Conservation (phyloP, 495 filamentous ascomycete genomes). For the Endocarpon pusillum region DNA sequence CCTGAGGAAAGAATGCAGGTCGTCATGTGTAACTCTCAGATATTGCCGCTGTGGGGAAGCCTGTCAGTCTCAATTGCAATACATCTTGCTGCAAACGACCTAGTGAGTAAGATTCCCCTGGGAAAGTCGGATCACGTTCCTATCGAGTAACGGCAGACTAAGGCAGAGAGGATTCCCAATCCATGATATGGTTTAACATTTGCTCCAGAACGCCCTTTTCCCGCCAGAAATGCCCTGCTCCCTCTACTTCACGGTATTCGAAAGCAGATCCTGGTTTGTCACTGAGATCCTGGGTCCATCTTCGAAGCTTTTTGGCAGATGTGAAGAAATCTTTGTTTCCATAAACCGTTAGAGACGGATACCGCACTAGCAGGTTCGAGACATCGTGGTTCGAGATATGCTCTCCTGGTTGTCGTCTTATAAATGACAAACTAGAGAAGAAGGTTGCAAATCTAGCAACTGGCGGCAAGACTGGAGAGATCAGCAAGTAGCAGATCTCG, state of each 20-base stretch:
- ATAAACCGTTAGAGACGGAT: conserved; percentile 55
- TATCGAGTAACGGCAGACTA: no score
- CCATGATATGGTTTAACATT: conserved; percentile 28
- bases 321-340: conserved; percentile 70
- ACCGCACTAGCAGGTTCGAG: conserved; percentile 36
- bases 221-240: conserved; percentile 74
- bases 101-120: no score
- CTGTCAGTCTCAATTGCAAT: no score
- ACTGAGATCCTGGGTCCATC: conserved; percentile 49
- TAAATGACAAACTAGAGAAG: conserved; percentile 25
- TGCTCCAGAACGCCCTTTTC: conserved; percentile 42
- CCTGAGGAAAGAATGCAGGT: no score
- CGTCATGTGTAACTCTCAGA: no score
- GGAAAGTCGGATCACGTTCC: no score
- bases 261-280: conserved; percentile 22
- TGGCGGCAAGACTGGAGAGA: conserved; percentile 62
- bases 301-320: conserved; percentile 42
- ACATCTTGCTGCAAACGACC: no score
- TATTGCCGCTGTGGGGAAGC: no score
- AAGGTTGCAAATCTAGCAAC: conserved; percentile 39
- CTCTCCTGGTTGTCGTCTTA: conserved; percentile 11
- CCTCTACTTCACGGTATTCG: conserved; percentile 37
- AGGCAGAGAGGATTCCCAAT: no score
- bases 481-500: conserved; percentile 49
- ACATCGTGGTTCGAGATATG: conserved; percentile 20